Evolutionary conservation across 139 green algal genomes (phyloP), one percentile per base, ranked within the genome.

Genomic region (Chlamydomonas sp.): DNA sequence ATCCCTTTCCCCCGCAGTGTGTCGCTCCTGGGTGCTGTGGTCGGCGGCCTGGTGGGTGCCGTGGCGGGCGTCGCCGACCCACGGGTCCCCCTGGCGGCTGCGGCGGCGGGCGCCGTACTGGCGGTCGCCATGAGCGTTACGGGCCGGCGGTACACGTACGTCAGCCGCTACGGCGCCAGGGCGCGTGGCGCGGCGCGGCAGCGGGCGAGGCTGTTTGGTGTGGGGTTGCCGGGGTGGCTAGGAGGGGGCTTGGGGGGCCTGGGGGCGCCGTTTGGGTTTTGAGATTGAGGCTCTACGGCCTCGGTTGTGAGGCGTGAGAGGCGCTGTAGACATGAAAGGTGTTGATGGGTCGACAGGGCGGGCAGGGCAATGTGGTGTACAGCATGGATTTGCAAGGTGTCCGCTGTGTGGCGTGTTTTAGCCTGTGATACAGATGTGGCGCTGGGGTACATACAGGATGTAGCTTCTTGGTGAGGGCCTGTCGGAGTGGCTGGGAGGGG

Each of bases 91-190:
- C 72, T 87, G 61, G 73, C 31, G 71, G 83, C 68, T n/a, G 83
- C 83, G 31, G 72, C 31, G 10, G 73, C 83, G 2, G 83, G 83
- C 83, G 62, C 63, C 1, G 73, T 20, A 2, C 73, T 87, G 73
- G 83, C 83, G 10, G 31, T 62, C 2, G 72, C 73, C 15, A 87
- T 87, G 83, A 75, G 62, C 5, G 9, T 78, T 0, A 68, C 83
- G 5, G 83, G 83, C 31, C 72, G 83, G 5, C 73, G 83, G 8
- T 87, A 87, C 73, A 75, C 83, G 5, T 87, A 87, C 83, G 83
- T 87, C n/a, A 87, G 83, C 63, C 83, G 83, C 5, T 87, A 87
- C 83, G 83, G 83, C 16, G 83, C 83, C 2, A 61, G 83, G 1
- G 49, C 83, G 16, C 62, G 73, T 0, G 83, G 72, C 2, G 83